Evolutionary conservation across 352 stramenopile species (phyloP), one percentile per base, ranked within the genome.

Genomic region (Aphanomyces cochlioides): DNA sequence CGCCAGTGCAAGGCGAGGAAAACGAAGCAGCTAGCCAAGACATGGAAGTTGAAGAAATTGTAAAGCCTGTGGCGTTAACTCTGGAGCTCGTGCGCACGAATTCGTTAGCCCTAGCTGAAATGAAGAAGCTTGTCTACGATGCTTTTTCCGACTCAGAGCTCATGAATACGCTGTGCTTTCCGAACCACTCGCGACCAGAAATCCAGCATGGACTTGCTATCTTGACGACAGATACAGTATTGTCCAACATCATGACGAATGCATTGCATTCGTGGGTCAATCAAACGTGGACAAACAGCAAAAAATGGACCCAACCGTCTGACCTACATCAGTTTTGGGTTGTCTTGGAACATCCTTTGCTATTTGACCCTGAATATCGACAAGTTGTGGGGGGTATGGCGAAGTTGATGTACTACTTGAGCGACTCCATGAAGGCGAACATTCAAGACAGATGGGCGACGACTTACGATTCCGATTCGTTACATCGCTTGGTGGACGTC

Each of bases 311-410:
- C 8, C 73, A 64, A 7, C 75, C 78, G 0, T 45, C 21, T 17
- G 48, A 77, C 12, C 53, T 93, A 43, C 82, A 84, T 8, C 90
- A 91, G 64, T 82, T 93, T 53, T 68, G 90, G 10, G 74, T 93
- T 7, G 45, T 93, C n/a, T 87, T 91, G 58, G 83, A 91, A 19
- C 80, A 90, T 54, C 83, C 85, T 56, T 72, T 79, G 19, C 77
- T 93, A 41, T 90, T 93, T 72, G 85, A 93, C 69, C 85, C 85
- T 0, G 82, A 90, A 60, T 93, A 90, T 57, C 67, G 89, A 39
- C 81, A 86, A 38, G 79, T 93, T 28, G 79, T 87, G 3, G 85
- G 85, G 19, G 85, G 83, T 4, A 70, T 93, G 19, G 85, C 80
- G 63, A 83, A 84, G 65, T 67, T 93, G 21, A 88, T 93, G 56